phyloP scores from a whole-genome alignment of 352 stramenopile genomes.

The Thalassiosira oceanica region DNA sequence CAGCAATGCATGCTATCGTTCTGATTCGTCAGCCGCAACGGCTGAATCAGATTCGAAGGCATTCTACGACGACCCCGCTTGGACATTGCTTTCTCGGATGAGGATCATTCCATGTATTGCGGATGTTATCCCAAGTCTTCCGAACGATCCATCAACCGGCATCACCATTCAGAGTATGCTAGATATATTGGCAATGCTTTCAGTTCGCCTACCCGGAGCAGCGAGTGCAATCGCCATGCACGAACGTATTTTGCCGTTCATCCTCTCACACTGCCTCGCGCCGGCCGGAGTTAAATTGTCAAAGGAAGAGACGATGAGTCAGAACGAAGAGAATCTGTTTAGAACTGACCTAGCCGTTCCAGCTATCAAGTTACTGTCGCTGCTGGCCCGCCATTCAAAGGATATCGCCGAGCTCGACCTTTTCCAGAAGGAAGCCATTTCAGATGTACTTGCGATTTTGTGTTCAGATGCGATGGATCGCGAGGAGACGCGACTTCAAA shows the following conservation, averaged over 20 bases:
- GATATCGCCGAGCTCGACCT: slow-evolving; percentile 50
- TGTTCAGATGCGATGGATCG: slow-evolving; percentile 22
- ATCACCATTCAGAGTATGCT: slow-evolving; percentile 50
- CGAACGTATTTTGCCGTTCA: slow-evolving; percentile 49
- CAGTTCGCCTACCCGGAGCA: slow-evolving; percentile 67
- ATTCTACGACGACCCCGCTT: slow-evolving; percentile 76
- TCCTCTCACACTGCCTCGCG: slow-evolving; percentile 48
- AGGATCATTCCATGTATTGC: slow-evolving; percentile 71
- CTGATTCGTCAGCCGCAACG: slow-evolving; percentile 66
- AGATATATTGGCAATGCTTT: slow-evolving; percentile 72
- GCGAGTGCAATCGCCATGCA: slow-evolving; percentile 72
- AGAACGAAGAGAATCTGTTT: slow-evolving; percentile 23
- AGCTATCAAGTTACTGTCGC: slow-evolving; percentile 56
- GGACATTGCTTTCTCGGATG: slow-evolving; percentile 80
- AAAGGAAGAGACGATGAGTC: slow-evolving; percentile 7
- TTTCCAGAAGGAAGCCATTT: slow-evolving; percentile 33
- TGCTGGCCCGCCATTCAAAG: slow-evolving; percentile 70
- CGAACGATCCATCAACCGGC: slow-evolving; percentile 21
- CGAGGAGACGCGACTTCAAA: slow-evolving; percentile 51
- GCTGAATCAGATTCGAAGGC: slow-evolving; percentile 66
- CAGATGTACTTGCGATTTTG: slow-evolving; percentile 52
- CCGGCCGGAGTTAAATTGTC: slow-evolving; percentile 9
- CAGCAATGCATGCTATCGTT: slow-evolving; percentile 58
- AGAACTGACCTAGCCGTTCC: slow-evolving; percentile 27
- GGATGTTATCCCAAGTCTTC: slow-evolving; percentile 52